These are phyloP conservation scores for Exophiala alcalophila DNA, from an alignment of 2,329 filamentous ascomycete species.

Conservation along the genomic window DNA sequence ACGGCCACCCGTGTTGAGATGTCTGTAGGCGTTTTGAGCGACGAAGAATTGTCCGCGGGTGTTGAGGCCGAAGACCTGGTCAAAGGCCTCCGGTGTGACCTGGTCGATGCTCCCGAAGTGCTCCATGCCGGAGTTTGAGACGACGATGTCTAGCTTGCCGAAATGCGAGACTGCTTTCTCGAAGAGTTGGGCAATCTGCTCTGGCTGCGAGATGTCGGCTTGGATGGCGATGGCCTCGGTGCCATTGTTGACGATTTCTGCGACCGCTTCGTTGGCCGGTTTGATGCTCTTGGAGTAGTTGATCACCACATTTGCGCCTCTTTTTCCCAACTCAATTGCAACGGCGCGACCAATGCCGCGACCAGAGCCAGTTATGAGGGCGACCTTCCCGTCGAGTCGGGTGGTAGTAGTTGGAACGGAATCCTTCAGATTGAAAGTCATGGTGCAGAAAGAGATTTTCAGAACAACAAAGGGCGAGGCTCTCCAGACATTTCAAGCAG, in stretches of 20 bases:
- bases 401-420: constrained; percentile 22
- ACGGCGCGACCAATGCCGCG: constrained; percentile 37
- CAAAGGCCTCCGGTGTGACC: constrained; percentile 59
- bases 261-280: constrained; percentile 33
- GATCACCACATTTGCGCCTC: constrained; percentile 36
- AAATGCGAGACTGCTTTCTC: constrained; percentile 46
- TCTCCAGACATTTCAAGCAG: too few species aligned
- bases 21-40: constrained; percentile 67
- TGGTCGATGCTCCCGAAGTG: constrained; percentile 57
- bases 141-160: constrained; percentile 66
- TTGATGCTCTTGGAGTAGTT: constrained; percentile 44
- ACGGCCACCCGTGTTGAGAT: constrained; percentile 65
- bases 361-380: constrained; percentile 31
- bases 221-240: constrained; percentile 47
- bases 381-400: constrained; percentile 45
- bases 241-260: constrained; percentile 22
- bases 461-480: too few species aligned
- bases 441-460: too few species aligned
- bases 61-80: constrained; percentile 60
- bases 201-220: constrained; percentile 37
- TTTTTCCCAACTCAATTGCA: constrained; percentile 35
- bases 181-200: constrained; percentile 44
- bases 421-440: constrained; percentile 6
- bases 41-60: constrained; percentile 63
- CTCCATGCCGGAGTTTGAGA: constrained; percentile 44